Percentiles rank a stretch among this genome's conserved stretches.
phyloP scores from a whole-genome alignment of 495 filamentous ascomycete species.

The Bombardia bombarda region DNA sequence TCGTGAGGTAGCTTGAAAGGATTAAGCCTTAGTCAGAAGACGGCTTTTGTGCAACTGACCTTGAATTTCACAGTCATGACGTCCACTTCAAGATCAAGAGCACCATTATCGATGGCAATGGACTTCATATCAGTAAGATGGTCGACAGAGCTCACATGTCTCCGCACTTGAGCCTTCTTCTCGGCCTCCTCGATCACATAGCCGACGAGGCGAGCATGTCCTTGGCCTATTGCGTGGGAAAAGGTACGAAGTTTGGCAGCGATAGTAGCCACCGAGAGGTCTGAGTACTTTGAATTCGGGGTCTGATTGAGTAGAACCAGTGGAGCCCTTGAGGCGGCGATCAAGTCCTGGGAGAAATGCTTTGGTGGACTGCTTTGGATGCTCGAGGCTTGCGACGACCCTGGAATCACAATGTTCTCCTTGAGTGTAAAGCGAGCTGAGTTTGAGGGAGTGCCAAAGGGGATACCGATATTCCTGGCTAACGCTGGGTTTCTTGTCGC shows the following conservation, averaged over 20 bases:
- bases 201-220: constrained; percentile 29
- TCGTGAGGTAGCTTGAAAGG: no score
- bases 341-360: no score
- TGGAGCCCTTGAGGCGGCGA: no score
- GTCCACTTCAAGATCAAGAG: background rate
- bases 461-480: no score
- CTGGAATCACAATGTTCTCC: no score
- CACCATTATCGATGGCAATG: constrained; percentile 6
- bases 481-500: no score
- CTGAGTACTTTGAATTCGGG: constrained; percentile 27
- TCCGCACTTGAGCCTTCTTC: constrained; percentile 23
- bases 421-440: no score
- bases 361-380: no score
- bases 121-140: constrained; percentile 32
- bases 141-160: constrained; percentile 28
- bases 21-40: background rate
- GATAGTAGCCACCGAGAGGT: constrained; percentile 30
- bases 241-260: constrained; percentile 20
- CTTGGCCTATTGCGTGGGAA: constrained; percentile 22
- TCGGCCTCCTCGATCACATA: constrained; percentile 34
- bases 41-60: constrained; percentile 12
- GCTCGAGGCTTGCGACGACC: no score
- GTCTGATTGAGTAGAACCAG: no score
- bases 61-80: constrained; percentile 33
- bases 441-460: no score